Conservation (phyloP, 1,284 basidiomycete species). For the Trichosporon sp. region DNA sequence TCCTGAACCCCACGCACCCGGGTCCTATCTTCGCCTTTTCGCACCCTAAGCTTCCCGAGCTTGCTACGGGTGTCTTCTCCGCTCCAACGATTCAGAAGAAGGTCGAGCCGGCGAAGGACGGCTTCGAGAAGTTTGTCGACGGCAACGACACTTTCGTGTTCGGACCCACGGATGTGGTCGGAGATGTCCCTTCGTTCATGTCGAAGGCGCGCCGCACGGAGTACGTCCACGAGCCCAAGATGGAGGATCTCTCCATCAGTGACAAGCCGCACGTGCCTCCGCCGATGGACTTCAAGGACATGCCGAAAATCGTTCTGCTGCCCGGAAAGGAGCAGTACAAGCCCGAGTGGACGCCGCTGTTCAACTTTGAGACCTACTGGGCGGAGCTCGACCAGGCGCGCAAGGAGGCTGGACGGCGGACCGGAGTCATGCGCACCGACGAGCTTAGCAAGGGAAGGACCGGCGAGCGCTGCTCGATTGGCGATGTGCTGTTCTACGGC, state of each 20-base stretch:
- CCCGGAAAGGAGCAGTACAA: slow-evolving; percentile 31
- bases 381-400: slow-evolving; percentile 38
- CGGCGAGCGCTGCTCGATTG: slow-evolving; percentile 49
- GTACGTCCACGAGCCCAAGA: slow-evolving; percentile 34
- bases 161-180: slow-evolving; percentile 48
- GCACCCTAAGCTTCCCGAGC: slow-evolving; percentile 35
- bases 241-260: slow-evolving; percentile 19
- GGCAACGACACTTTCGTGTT: slow-evolving; percentile 63
- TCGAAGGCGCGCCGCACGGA: slow-evolving; percentile 34
- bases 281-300: slow-evolving; percentile 41
- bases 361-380: slow-evolving; percentile 50
- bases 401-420: slow-evolving; percentile 28
- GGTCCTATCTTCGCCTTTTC: slow-evolving; percentile 43
- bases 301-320: slow-evolving; percentile 39
- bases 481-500: slow-evolving; percentile 75
- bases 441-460: slow-evolving; percentile 5
- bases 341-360: slow-evolving; percentile 48
- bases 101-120: slow-evolving; percentile 28
- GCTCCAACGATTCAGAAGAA: slow-evolving; percentile 23
- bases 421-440: slow-evolving; percentile 30
- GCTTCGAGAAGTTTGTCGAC: slow-evolving; percentile 52
- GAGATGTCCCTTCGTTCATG: slow-evolving; percentile 43
- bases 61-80: slow-evolving; percentile 15
- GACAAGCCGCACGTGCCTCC: slow-evolving; percentile 51
- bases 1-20: slow-evolving; percentile 45